Conservation (phyloP, 2,329 filamentous ascomycete genomes). For the Fusarium euwallaceae region DNA sequence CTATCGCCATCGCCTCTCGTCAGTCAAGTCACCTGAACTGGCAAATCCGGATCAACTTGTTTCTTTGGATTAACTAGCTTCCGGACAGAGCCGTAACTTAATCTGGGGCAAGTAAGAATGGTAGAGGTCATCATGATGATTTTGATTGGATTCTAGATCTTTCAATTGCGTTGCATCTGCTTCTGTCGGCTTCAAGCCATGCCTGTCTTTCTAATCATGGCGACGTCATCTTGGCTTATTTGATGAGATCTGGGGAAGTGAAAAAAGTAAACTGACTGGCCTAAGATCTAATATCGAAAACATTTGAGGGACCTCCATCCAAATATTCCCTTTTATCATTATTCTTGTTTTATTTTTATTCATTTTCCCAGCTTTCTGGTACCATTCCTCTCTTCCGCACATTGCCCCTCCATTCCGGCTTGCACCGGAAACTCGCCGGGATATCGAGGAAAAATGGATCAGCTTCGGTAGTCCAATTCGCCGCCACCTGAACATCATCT, state of each 20-base stretch:
- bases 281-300: not conserved
- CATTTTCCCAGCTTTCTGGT: not conserved
- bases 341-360: not conserved
- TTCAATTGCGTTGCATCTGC: constrained; percentile 2
- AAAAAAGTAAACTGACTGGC: not conserved
- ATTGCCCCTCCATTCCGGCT: constrained; percentile 43
- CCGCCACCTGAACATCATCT: constrained; percentile 40
- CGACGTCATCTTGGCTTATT: constrained; percentile 39
- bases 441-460: constrained; percentile 40
- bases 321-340: not conserved
- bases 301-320: not conserved
- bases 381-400: not conserved
- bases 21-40: constrained; percentile 15
- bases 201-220: not conserved
- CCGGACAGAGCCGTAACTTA: constrained; percentile 29
- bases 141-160: constrained; percentile 1
- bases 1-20: constrained; percentile 21
- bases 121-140: constrained; percentile 23
- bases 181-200: not conserved
- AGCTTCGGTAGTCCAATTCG: constrained; percentile 28
- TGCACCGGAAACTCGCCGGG: constrained; percentile 41
- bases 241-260: constrained; percentile 2
- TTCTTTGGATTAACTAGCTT: constrained; percentile 43
- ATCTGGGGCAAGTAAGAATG: constrained; percentile 4
- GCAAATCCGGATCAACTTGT: not conserved